Conservation (phyloP, 768 basidiomycete species). For the Obba rivulosa region DNA sequence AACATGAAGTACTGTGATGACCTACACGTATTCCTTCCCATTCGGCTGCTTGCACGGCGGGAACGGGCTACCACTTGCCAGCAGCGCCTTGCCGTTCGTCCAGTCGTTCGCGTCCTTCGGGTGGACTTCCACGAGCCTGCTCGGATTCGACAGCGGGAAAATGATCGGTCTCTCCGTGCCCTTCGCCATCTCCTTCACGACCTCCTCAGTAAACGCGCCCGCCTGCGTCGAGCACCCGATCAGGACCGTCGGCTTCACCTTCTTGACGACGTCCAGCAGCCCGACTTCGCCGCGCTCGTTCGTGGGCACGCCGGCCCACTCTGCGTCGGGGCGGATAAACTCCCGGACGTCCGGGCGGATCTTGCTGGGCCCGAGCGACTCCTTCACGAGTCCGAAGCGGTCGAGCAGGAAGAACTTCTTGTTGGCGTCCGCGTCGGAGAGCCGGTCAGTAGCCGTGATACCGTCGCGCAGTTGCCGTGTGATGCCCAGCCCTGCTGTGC, state of each 20-base stretch:
- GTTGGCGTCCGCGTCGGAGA: constrained; percentile 55
- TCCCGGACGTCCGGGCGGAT: constrained; percentile 43
- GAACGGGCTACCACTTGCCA: constrained; percentile 86
- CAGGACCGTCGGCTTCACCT: constrained; percentile 72
- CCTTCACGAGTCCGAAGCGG: constrained; percentile 54
- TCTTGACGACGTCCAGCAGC: constrained; percentile 66
- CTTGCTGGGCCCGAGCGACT: constrained; percentile 37
- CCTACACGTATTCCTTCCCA: constrained; percentile 63
- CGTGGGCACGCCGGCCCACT: constrained; percentile 40
- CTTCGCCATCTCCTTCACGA: constrained; percentile 64
- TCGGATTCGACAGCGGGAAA: constrained; percentile 82
- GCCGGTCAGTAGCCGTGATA: constrained; percentile 47
- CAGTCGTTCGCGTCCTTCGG: constrained; percentile 70
- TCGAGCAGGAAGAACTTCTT: constrained; percentile 71
- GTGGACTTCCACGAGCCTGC: constrained; percentile 66
- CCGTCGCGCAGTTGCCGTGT: constrained; percentile 73
- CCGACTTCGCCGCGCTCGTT: constrained; percentile 38
- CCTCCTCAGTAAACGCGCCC: constrained; percentile 73
- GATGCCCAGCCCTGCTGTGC: constrained; percentile 80
- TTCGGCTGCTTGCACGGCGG: constrained; percentile 60
- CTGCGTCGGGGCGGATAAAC: constrained; percentile 53
- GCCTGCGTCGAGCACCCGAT: constrained; percentile 80
- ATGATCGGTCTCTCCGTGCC: constrained; percentile 74
- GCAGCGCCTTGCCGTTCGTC: constrained; percentile 73
- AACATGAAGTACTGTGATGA: constrained; percentile 4